Conservation (phyloP, 2,329 filamentous ascomycete species). For the Xylariaceae sp. region DNA sequence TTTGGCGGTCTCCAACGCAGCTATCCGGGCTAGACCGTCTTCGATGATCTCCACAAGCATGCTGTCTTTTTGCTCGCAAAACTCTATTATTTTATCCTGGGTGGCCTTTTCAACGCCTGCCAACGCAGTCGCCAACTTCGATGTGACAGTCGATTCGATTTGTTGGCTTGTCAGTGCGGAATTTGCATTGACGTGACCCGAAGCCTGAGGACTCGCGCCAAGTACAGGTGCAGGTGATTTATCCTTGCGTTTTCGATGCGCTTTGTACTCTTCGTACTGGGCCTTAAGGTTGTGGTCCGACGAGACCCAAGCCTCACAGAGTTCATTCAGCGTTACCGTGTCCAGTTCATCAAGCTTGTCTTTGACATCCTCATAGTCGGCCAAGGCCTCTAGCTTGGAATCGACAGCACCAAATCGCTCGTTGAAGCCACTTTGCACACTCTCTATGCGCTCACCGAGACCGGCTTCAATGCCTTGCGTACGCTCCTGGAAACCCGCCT, state of each 20-base stretch:
- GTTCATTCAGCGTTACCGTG: conserved; percentile 4
- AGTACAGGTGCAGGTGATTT: too few species aligned
- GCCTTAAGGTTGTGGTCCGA: conserved; percentile 8
- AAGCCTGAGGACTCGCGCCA: too few species aligned
- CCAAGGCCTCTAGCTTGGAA: background rate
- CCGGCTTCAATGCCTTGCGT: background rate
- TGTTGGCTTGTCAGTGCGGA: background rate
- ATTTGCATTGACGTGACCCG: background rate
- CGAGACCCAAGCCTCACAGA: conserved; percentile 10
- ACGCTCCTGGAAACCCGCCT: background rate
- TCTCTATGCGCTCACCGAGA: background rate
- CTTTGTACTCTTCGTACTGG: conserved; percentile 7
- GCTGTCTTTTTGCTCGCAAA: conserved; percentile 11
- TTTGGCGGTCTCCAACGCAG: background rate
- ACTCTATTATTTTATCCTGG: background rate
- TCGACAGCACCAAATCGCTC: background rate
- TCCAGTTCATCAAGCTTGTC: conserved; percentile 14
- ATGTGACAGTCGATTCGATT: conserved; percentile 4
- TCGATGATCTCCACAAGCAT: conserved; percentile 18
- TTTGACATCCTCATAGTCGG: conserved; percentile 10
- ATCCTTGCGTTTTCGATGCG: conserved; percentile 1
- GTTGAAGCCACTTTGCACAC: background rate
- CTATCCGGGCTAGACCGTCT: background rate
- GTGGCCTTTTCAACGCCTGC: conserved; percentile 3
- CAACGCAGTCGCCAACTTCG: conserved; percentile 5